Evolutionary conservation across 2,329 filamentous ascomycete genomes (phyloP), one percentile per base, ranked within the genome.

Genomic region (Penicillium sp.): DNA sequence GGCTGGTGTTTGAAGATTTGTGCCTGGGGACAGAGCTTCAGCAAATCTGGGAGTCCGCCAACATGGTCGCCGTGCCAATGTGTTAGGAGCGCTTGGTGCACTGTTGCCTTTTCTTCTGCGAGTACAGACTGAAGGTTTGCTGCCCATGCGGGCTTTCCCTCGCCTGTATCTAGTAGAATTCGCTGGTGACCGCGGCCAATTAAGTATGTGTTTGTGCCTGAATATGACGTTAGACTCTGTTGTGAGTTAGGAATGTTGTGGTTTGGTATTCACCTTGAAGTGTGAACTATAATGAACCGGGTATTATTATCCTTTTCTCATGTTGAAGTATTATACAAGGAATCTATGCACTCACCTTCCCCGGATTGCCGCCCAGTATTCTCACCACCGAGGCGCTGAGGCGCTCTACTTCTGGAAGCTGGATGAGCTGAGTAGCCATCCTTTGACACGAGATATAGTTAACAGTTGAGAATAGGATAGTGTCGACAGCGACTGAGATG

Each of bases 11-110:
- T 93, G 74, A 86, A 84, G 36, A 94, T 73, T 19, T 76, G 77
- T 7, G 82, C 84, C 16, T 79, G 68, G 0, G 89, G 87, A n/a
- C 80, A 89, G 23, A 87, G 68, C 13, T 75, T 72, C 16, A 86
- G 76, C 1, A 97, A 77, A 64, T 95, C 85, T 2, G 76, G 70
- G 23, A 97, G 82, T 7, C 94, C 94, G 23, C 86, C 84, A 7
- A 86, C 81, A 68, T 99, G 94, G 68, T 99, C 94, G 39, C 78
- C 82, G 69, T 99, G 94, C 91, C 92, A 96, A 72, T 99, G 94
- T 0, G 92, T 95, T 45, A 99, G 79, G 19, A 99, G 78, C 0
- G 86, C 85, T 16, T 80, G 77, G n/a, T 84, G 78, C 23, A 97
- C 78, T 0, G 78, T 82, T 18, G 88, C 87, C 23, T 85, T 81